Conservation (phyloP, 1,139 yeast species). For the Pichia sp. region DNA sequence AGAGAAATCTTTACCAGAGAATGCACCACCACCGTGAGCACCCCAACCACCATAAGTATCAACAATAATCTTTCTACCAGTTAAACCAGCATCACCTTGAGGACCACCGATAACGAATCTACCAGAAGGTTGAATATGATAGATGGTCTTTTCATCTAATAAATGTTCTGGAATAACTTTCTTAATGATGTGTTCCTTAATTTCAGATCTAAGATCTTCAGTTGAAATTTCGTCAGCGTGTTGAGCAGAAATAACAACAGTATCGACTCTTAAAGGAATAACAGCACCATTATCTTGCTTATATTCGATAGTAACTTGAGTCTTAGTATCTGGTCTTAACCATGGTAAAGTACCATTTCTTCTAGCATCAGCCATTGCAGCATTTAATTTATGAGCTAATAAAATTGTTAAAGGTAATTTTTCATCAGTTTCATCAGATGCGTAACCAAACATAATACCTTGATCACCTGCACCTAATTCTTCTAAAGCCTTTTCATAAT, state of each 20-base stretch:
- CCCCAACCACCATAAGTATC: conserved; percentile 99
- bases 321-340: conserved; percentile 99
- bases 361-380: conserved; percentile 95
- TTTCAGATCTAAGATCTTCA: conserved; percentile 77
- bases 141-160: conserved; percentile 89
- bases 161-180: conserved; percentile 87
- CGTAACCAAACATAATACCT: conserved; percentile 99
- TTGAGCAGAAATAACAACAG: conserved; percentile 95
- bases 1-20: conserved; percentile 99
- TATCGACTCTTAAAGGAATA: conserved; percentile 92
- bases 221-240: conserved; percentile 95
- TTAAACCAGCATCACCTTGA: conserved; percentile 99
- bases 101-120: conserved; percentile 99
- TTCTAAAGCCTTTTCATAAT: conserved; percentile 93
- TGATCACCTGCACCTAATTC: conserved; percentile 99
- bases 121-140: conserved; percentile 99
- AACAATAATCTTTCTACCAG: conserved; percentile 99
- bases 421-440: conserved; percentile 98
- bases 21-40: conserved; percentile 99
- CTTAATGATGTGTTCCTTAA: conserved; percentile 72
- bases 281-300: conserved; percentile 91
- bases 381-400: conserved; percentile 92
- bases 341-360: conserved; percentile 89
- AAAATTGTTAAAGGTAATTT: conserved; percentile 91
- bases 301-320: conserved; percentile 98